Evolutionary conservation across 768 basidiomycete genomes (phyloP).

Genomic region (Cyathus striatus): DNA sequence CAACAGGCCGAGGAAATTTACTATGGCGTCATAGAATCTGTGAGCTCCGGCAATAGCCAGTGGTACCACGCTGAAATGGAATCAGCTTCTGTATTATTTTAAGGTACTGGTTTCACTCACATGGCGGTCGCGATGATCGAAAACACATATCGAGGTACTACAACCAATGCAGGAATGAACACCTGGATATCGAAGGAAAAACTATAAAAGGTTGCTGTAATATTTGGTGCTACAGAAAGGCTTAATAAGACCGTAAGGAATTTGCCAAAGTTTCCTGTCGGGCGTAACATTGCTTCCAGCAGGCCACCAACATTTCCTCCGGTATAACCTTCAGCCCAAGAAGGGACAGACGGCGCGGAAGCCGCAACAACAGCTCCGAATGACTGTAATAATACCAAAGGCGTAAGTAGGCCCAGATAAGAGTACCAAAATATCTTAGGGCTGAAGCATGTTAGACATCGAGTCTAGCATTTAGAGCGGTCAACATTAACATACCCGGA

Average conservation of each 20-base stretch:
- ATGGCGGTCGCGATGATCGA: slow-evolving; percentile 68
- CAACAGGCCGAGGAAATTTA: slow-evolving; percentile 71
- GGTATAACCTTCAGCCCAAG: slow-evolving; percentile 57
- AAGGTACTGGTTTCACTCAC: slow-evolving; percentile 29
- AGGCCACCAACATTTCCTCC: slow-evolving; percentile 66
- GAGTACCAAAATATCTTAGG: slow-evolving; percentile 64
- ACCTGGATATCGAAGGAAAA: slow-evolving; percentile 71
- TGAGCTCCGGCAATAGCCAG: slow-evolving; percentile 72
- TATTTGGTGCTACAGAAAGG: slow-evolving; percentile 77
- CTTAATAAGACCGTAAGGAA: slow-evolving; percentile 79
- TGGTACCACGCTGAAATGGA: slow-evolving; percentile 50
- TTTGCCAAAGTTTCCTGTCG: slow-evolving; percentile 67
- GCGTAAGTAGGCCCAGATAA: slow-evolving; percentile 63
- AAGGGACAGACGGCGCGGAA: slow-evolving; percentile 50
- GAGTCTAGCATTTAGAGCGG: no score
- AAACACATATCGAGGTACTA: slow-evolving; percentile 73
- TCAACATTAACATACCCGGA: no score
- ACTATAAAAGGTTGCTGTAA: slow-evolving; percentile 80
- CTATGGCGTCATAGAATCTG: slow-evolving; percentile 63
- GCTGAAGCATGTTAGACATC: no score
- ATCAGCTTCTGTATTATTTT: neutral
- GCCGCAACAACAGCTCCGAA: slow-evolving; percentile 66
- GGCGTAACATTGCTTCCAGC: slow-evolving; percentile 65
- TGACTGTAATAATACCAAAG: slow-evolving; percentile 41
- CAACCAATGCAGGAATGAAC: slow-evolving; percentile 50